Evolutionary conservation across 352 stramenopile genomes (phyloP).

Genomic region (Phytophthora aleatoria): DNA sequence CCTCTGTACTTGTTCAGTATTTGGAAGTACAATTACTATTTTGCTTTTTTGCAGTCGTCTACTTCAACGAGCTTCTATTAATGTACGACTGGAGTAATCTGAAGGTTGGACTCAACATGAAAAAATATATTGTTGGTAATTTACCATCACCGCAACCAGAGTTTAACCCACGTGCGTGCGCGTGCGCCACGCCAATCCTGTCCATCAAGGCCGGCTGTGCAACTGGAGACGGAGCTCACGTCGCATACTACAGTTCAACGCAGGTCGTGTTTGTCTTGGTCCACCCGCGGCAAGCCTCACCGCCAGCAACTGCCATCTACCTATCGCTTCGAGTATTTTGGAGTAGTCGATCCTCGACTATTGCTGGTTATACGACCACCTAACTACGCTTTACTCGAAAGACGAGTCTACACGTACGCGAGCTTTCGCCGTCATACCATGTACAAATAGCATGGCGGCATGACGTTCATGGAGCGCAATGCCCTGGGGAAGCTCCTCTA

Average conservation of each 20-base stretch:
- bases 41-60: not conserved
- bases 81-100: too few species aligned
- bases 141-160: not conserved
- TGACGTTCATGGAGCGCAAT: not conserved
- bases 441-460: too few species aligned
- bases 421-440: too few species aligned
- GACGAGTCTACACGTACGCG: not conserved
- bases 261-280: not conserved
- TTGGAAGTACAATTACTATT: too few species aligned
- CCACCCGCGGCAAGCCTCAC: conserved; percentile 3
- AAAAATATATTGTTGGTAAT: too few species aligned
- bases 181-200: conserved; percentile 22
- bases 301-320: not conserved
- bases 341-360: conserved; percentile 2
- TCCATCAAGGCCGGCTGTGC: conserved; percentile 15
- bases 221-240: conserved; percentile 24
- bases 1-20: too few species aligned
- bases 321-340: conserved; percentile 6
- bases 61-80: not conserved
- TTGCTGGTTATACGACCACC: not conserved
- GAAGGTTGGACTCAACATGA: too few species aligned
- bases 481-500: not conserved
- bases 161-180: conserved; percentile 32
- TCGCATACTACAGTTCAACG: conserved; percentile 19
- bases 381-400: conserved; percentile 17